Base-by-base conservation (phyloP, 2,329 filamentous ascomycete species). In the Stemphylium vesicarium region DNA sequence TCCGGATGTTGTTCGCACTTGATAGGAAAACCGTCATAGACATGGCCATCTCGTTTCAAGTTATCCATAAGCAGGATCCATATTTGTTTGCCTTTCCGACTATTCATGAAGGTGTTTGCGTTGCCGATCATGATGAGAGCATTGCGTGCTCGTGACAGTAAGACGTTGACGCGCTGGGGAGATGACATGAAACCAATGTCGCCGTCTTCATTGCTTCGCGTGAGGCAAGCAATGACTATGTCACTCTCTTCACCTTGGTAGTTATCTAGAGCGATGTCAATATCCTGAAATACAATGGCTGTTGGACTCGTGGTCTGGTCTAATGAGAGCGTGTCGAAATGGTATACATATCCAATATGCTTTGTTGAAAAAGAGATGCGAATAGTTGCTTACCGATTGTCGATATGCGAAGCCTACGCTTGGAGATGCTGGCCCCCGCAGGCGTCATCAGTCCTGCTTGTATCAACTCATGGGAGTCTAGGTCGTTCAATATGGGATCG, bases 221-320 rank as follows among this genome's bases (percentile, higher is more conserved):
- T 90, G 10, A 92, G 71, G 0, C 86, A 88, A 0, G 79, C 84
- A 7, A 93, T 82, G 0, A 92, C 86, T 13, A 93, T 88, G 1
- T 92, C 85, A 33, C 84, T 86, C 60, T 93, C 89, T 65, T 92
- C 89, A 1, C 90, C 89, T 69, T 92, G 90, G 53, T 89, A 93
- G 57, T 92, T 92, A 57, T 92, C 89, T 88, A 18, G 3, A 4
- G 18, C 3, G 13, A 13, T 32, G 24, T 57, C 24, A 57, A 37
- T 22, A 12, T 11, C 1, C 13, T 37, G 13, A 1, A 16, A 8
- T 4, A 4, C 13, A 11, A 29, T 29, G 2, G 26, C 8, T 29
- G 11, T 29, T 11, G 26, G 9, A 9, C 9, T 2, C 7, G 26
- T 29, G 26, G 9, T 29, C 10, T 29, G 2, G 26, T 2, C 9